Evolutionary conservation across 768 basidiomycete species (phyloP), one percentile per base, ranked within the genome.

Genomic region (Suillus plorans): DNA sequence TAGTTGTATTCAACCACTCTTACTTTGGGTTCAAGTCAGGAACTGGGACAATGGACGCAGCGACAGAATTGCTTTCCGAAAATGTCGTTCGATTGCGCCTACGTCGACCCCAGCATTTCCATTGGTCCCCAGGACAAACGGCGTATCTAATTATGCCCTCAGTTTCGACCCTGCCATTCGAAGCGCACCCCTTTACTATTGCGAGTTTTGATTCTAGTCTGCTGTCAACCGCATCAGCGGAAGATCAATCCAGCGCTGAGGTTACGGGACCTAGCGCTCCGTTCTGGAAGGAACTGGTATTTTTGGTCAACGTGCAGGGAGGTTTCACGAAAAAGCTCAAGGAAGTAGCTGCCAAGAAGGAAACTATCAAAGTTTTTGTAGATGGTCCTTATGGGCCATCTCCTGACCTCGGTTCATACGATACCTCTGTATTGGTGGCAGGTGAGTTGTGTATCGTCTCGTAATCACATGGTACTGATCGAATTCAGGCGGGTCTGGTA

Each of bases 171-270:
- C 70, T 79, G 34, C 82, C 83, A 6, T 79, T 83, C 37, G 84
- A 89, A 71, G 73, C 84, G 0, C 88, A 89, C 65, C 88, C 88
- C 2, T 89, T 89, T 73, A 86, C 87, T 0, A 87, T 89, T 62
- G 78, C 84, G 7, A 83, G 76, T n/a, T 69, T 81, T 9, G 76
- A 80, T 53, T 69, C 71, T 14, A 3, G 60, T 16, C 14, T 70
- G 5, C 73, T 75, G 64, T 18, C 64, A 37, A 1, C 64, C 31
- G 16, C 3, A 28, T 41, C 31, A 31, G 44, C 31, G 13, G 45
- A 37, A 16, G n/a, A 9, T 31, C 28, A 36, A 25, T 25, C 39
- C 16, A 28, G 41, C 14, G 12, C 18, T 14, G n/a, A 63, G 12
- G 20, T 36, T n/a, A 12, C 34, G 20, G 34, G 28, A 36, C 20